phyloP scores from a whole-genome alignment of 495 filamentous ascomycete species.

The Daldinia concentrica region DNA sequence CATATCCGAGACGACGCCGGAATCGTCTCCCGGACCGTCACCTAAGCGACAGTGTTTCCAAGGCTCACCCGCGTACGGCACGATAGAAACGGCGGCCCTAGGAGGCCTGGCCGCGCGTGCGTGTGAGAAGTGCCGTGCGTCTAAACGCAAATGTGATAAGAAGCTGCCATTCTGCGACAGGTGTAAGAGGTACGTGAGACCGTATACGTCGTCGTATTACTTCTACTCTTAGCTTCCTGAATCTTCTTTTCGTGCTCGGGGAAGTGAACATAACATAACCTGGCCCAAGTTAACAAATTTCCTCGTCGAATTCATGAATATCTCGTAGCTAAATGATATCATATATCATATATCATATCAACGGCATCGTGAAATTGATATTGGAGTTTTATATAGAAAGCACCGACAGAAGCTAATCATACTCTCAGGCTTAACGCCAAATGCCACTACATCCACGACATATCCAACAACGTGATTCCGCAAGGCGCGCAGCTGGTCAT shows the following conservation, averaged over 20 bases:
- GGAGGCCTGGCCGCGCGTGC: conserved; percentile 43
- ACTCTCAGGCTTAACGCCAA: conserved; percentile 43
- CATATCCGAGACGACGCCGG: conserved; percentile 42
- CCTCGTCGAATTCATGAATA: neutral
- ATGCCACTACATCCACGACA: conserved; percentile 47
- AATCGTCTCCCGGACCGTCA: conserved; percentile 39
- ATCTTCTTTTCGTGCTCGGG: neutral
- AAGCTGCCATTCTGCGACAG: conserved; percentile 47
- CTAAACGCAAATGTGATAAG: conserved; percentile 51
- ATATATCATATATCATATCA: no score
- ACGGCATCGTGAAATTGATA: neutral
- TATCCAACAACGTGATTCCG: conserved; percentile 25
- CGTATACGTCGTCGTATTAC: neutral
- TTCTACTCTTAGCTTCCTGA: neutral
- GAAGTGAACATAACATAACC: neutral
- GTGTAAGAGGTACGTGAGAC: conserved; percentile 46
- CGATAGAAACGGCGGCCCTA: conserved; percentile 27
- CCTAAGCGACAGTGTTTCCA: conserved; percentile 38
- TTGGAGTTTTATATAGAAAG: neutral
- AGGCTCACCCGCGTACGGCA: conserved; percentile 18
- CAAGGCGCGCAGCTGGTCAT: conserved; percentile 39
- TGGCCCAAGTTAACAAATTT: neutral
- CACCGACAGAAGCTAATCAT: conserved; percentile 21
- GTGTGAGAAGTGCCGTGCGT: conserved; percentile 48
- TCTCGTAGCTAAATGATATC: no score